A percentile compares a stretch with the other conserved stretches of the same genome.
These are phyloP conservation scores for Candida sithepensis DNA, from an alignment of 805 yeast species.

Conservation along the genomic window DNA sequence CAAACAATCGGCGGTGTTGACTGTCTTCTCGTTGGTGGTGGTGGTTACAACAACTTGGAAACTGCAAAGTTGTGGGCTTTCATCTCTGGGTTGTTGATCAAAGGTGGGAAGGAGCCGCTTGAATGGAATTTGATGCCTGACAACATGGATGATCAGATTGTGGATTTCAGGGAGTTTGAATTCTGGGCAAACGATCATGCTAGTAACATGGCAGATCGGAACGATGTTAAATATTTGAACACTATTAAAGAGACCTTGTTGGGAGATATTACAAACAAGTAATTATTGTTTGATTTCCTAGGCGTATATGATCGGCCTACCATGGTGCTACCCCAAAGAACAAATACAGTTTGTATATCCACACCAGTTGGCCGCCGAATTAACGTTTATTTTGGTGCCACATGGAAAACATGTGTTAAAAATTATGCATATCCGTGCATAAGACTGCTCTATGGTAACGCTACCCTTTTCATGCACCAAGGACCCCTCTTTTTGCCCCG, in stretches of 20 bases:
- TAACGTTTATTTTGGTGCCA: not conserved
- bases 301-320: too few species aligned
- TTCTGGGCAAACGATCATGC: constrained; percentile 27
- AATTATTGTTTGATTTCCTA: too few species aligned
- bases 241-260: not conserved
- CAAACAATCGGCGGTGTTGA: constrained; percentile 30
- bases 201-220: constrained; percentile 30
- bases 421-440: too few species aligned
- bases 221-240: constrained; percentile 30
- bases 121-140: constrained; percentile 36
- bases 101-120: constrained; percentile 16
- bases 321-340: too few species aligned
- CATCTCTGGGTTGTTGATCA: constrained; percentile 30
- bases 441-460: too few species aligned
- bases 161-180: constrained; percentile 16
- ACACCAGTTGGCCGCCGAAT: too few species aligned
- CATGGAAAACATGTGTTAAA: too few species aligned
- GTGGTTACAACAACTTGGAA: constrained; percentile 66
- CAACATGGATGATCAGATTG: constrained; percentile 42
- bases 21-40: constrained; percentile 63
- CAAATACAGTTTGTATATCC: too few species aligned
- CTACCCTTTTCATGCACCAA: too few species aligned
- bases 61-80: constrained; percentile 60
- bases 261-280: too few species aligned
- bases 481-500: too few species aligned